Conservation (phyloP, 257 asterid species). For the Schizonepeta tenuifolia region DNA sequence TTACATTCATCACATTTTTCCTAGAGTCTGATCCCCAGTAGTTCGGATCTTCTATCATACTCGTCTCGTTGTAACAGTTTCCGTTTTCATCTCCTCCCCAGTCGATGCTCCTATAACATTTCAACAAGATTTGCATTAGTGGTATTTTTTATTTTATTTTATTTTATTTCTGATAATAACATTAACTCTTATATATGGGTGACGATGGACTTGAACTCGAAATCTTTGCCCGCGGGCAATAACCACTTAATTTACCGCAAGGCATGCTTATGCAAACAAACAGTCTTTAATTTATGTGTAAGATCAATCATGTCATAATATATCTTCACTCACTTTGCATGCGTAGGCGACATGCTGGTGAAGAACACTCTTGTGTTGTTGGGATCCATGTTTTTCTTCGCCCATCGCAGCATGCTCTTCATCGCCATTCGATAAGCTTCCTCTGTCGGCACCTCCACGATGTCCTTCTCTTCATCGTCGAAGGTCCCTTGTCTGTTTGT, state of each 20-base stretch:
- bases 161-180: too few relatives aligned
- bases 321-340: slow-evolving; percentile 48
- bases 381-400: slow-evolving; percentile 56
- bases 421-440: slow-evolving; percentile 72
- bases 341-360: slow-evolving; percentile 78
- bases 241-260: too few relatives aligned
- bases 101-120: slow-evolving; percentile 47
- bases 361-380: slow-evolving; percentile 58
- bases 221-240: too few relatives aligned
- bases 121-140: too few relatives aligned
- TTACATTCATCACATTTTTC: slow-evolving; percentile 50
- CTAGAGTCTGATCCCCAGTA: slow-evolving; percentile 62
- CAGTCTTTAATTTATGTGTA: too few relatives aligned
- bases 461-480: slow-evolving; percentile 54
- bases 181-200: too few relatives aligned
- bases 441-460: slow-evolving; percentile 50
- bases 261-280: too few relatives aligned
- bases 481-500: slow-evolving; percentile 49
- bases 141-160: too few relatives aligned
- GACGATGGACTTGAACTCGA: too few relatives aligned
- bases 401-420: slow-evolving; percentile 70
- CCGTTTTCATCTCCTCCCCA: slow-evolving; percentile 64
- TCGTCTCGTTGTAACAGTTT: slow-evolving; percentile 67
- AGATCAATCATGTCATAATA: too few relatives aligned
- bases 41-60: slow-evolving; percentile 40